A percentile compares a stretch with the other conserved stretches of the same genome.
These are phyloP conservation scores for Candida tetrigidarum DNA, from an alignment of 1,139 yeast species.

Conservation along the genomic window DNA sequence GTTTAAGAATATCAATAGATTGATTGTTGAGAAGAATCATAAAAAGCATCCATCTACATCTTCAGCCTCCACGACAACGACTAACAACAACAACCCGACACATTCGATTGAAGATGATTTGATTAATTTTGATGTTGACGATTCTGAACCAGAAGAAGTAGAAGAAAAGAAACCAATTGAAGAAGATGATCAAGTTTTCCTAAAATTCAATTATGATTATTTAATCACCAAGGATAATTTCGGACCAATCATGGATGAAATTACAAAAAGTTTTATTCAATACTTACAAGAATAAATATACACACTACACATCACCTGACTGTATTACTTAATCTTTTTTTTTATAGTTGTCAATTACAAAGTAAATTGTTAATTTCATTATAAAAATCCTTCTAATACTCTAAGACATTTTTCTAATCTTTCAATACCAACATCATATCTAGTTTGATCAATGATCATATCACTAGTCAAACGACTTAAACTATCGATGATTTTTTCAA, in stretches of 20 bases:
- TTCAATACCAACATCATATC: conserved; percentile 80
- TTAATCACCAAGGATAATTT: conserved; percentile 29
- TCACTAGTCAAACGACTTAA: conserved; percentile 85
- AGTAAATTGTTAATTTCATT: too few relatives aligned
- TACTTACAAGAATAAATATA: conserved; percentile 13
- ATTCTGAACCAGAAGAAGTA: not conserved
- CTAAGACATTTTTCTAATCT: conserved; percentile 80
- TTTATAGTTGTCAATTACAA: too few relatives aligned
- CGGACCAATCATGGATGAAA: conserved; percentile 26
- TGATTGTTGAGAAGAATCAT: conserved; percentile 20
- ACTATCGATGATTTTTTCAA: conserved; percentile 86
- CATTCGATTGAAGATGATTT: conserved; percentile 15
- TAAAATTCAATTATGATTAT: conserved; percentile 48
- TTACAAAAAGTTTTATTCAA: conserved; percentile 28
- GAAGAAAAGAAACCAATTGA: not conserved
- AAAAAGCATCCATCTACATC: conserved; percentile 13
- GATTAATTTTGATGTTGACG: conserved; percentile 9
- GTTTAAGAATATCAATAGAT: conserved; percentile 37
- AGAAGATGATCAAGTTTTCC: conserved; percentile 14
- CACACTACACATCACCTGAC: too few relatives aligned
- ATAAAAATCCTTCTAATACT: conserved; percentile 78
- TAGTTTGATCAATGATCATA: conserved; percentile 80
- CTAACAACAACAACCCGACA: too few relatives aligned
- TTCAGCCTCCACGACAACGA: not conserved
- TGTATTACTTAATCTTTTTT: too few relatives aligned